Conservation (phyloP, 2,329 filamentous ascomycete genomes). For the Ceratocystis diversiconidia region DNA sequence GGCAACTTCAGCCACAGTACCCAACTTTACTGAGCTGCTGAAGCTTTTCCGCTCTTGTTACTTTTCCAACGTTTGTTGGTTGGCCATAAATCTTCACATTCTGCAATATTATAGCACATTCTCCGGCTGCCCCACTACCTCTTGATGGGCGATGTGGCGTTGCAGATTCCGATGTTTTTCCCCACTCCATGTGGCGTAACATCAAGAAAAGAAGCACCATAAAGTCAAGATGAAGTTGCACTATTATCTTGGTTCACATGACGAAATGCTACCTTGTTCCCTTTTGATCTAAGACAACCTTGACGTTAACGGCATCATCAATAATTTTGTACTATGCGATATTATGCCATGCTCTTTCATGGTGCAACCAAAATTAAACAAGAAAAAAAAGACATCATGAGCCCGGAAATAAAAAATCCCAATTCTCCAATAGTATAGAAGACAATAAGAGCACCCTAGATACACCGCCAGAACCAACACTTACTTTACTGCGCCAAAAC, state of each 20-base stretch:
- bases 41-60: background rate
- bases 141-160: background rate
- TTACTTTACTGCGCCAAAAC: conserved; percentile 56
- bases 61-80: background rate
- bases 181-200: background rate
- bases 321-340: too few species aligned
- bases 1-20: conserved; percentile 14
- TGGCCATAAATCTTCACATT: background rate
- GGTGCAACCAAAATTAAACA: too few species aligned
- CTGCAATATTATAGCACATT: too few species aligned
- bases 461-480: background rate
- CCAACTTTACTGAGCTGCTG: background rate
- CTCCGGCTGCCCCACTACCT: too few species aligned
- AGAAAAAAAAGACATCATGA: background rate
- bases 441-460: background rate
- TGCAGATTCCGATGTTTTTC: background rate
- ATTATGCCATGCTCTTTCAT: too few species aligned
- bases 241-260: too few species aligned
- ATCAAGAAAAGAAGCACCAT: background rate
- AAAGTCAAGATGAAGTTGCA: background rate
- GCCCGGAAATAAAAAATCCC: background rate
- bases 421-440: background rate
- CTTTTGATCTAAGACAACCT: too few species aligned
- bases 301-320: too few species aligned
- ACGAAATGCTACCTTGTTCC: too few species aligned